Evolutionary conservation across 768 basidiomycete genomes (phyloP), one percentile per base, ranked within the genome.

Genomic region (Russula sp.): DNA sequence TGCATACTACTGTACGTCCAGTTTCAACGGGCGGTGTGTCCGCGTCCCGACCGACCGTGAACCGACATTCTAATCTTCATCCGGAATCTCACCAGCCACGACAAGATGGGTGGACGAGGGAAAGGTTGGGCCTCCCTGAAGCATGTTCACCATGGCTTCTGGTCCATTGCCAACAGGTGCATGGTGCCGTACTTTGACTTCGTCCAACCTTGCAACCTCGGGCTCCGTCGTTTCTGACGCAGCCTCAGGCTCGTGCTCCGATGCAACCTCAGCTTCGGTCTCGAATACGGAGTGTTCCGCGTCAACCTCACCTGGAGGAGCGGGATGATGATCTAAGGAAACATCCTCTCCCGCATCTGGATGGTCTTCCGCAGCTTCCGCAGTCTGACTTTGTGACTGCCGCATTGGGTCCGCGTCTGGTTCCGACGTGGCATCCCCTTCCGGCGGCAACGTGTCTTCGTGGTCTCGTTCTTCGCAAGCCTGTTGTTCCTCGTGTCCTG

Each of bases 111-210:
- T 62, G 58, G 61, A 51, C 39, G 68, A 65, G 38, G 66, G 60
- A 48, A 69, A 68, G 25, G 64, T 59, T 2, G 73, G 67, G 1
- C 77, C 42, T 36, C 42, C 69, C 73, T 90, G 84, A 13, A 89
- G 81, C 66, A 88, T 76, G 67, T 79, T 83, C 63, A 90, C 82
- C 56, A 88, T 83, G 58, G 82, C 81, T 70, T 83, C 87, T 35
- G 86, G 75, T 35, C 86, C 82, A 57, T 75, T 70, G 16, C 70
- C 77, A 10, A 38, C 43, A 4, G 56, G 5, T 14, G 67, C 25
- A 29, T 29, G 49, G 25, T 47, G 50, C 38, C 58, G 65, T 22
- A 52, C 65, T 20, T 65, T 70, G 13, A 68, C 63, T 25, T 67
- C 67, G 51, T 69, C 68, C 54, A 65, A 51, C 29, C 64, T 66